A percentile compares a stretch with the other conserved stretches of the same genome.
Conservation (phyloP, 495 filamentous ascomycete genomes). For the Talaromyces thailandensis region DNA sequence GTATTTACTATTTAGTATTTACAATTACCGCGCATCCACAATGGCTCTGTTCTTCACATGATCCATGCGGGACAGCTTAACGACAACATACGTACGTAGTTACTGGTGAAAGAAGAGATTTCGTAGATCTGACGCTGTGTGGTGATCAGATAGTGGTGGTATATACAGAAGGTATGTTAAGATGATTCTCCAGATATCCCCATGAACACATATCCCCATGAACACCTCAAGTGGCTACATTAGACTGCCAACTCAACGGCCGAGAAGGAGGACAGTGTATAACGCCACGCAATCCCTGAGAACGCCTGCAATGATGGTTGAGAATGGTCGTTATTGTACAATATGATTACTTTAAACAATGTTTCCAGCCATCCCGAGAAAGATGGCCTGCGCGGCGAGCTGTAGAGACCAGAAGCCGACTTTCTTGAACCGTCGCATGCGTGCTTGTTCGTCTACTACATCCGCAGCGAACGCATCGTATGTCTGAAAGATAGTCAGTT, state of each 20-base stretch:
- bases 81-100: too few species aligned
- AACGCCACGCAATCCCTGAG: background rate
- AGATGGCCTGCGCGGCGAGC: conserved; percentile 83
- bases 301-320: conserved; percentile 5
- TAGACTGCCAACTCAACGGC: background rate
- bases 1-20: too few species aligned
- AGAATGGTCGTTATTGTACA: conserved; percentile 3
- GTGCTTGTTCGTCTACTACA: conserved; percentile 76
- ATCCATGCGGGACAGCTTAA: too few species aligned
- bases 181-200: background rate
- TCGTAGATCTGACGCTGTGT: background rate
- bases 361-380: conserved; percentile 89
- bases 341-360: conserved; percentile 49
- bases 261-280: background rate
- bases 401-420: conserved; percentile 94
- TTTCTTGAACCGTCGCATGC: conserved; percentile 82
- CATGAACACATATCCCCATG: background rate
- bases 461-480: conserved; percentile 87
- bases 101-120: background rate
- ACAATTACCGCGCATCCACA: background rate
- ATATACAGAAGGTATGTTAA: background rate
- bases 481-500: conserved; percentile 36
- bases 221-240: background rate
- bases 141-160: background rate
- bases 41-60: background rate